Evolutionary conservation across 192 early-diverging fungal species (phyloP).

Genomic region (Geosiphon pyriformis): DNA sequence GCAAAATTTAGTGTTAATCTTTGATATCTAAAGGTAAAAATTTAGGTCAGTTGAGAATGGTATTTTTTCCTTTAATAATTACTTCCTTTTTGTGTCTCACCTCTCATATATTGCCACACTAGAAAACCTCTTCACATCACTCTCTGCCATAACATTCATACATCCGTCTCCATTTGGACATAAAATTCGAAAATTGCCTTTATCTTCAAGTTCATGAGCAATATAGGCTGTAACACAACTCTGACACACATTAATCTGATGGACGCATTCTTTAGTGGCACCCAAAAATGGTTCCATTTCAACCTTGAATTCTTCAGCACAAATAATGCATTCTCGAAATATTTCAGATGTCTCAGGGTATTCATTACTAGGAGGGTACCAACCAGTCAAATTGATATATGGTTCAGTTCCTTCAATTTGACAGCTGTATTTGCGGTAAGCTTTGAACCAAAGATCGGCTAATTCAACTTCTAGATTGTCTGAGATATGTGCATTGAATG

Average conservation of each 20-base stretch:
- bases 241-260: background rate
- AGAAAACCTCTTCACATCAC: background rate
- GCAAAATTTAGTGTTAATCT: background rate
- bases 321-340: background rate
- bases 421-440: too few species aligned
- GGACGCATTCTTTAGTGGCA: background rate
- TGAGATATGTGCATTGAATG: too few species aligned
- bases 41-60: background rate
- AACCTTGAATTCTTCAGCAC: background rate
- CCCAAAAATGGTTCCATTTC: background rate
- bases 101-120: background rate
- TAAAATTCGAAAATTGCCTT: background rate
- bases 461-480: too few species aligned
- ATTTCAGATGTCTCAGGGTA: too few species aligned
- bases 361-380: too few species aligned
- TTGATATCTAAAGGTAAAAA: conserved; percentile 7
- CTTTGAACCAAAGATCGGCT: too few species aligned
- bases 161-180: conserved; percentile 5
- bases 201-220: background rate
- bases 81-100: background rate
- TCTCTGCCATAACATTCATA: background rate
- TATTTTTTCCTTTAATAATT: background rate
- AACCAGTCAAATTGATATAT: too few species aligned
- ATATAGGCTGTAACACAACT: conserved; percentile 7
- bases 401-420: too few species aligned